Percentiles rank a stretch among this genome's conserved stretches.
Evolutionary conservation across 2,329 filamentous ascomycete species (phyloP).

Genomic region (Sarocladium brachiariae): DNA sequence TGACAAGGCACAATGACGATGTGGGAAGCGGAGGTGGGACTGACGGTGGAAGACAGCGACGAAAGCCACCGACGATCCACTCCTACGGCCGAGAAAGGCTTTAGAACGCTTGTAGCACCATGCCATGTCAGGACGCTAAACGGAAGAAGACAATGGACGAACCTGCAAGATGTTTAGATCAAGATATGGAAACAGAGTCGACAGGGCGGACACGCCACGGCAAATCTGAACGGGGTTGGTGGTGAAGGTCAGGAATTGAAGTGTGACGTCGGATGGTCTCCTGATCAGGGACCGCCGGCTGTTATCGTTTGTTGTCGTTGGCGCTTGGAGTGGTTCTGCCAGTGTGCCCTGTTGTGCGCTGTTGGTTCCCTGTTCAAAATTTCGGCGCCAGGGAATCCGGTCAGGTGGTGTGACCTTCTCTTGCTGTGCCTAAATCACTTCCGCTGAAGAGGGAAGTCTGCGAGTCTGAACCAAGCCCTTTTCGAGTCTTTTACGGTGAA

Average conservation of each 20-base stretch:
- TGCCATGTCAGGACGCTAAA: conserved; percentile 3
- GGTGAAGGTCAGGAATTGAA: background rate
- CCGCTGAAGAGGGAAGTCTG: no score
- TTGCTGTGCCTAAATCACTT: conserved; percentile 1
- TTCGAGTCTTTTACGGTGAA: background rate
- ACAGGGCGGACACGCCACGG: background rate
- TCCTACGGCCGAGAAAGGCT: background rate
- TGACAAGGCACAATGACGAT: conserved; percentile 8
- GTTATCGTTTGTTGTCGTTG: background rate
- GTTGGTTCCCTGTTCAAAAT: background rate
- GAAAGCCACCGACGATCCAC: conserved; percentile 4
- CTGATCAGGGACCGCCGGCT: background rate
- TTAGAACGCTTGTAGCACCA: background rate
- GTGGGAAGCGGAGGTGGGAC: conserved; percentile 8
- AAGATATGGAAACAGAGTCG: background rate
- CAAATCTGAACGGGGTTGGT: background rate
- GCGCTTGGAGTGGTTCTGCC: no score
- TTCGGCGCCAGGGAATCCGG: background rate
- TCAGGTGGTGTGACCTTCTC: background rate
- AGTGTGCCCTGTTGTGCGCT: background rate
- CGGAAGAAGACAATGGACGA: background rate
- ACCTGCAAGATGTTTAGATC: background rate
- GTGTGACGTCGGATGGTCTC: conserved; percentile 4
- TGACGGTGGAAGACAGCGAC: background rate
- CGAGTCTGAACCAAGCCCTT: background rate